These are phyloP conservation scores for Thalassiosira ordinaria DNA, from an alignment of 352 stramenopile species.

Conservation along the genomic window DNA sequence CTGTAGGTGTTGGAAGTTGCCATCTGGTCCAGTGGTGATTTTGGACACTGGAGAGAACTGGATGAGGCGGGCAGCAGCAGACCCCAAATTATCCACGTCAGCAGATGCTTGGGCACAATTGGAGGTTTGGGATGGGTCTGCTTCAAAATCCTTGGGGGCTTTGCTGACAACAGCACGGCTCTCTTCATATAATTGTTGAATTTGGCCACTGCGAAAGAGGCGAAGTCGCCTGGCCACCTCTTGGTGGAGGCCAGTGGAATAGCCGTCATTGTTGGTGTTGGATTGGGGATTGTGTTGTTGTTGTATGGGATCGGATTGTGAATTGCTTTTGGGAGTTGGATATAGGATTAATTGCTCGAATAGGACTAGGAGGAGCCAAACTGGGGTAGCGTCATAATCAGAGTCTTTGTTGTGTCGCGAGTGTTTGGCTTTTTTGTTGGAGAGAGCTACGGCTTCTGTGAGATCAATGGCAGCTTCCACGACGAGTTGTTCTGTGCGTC, in stretches of 20 bases:
- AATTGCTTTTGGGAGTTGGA: not conserved
- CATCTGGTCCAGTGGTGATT: not conserved
- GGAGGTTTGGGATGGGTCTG: not conserved
- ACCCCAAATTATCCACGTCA: constrained; percentile 34
- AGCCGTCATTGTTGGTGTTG: too few relatives aligned
- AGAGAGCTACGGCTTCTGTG: not conserved
- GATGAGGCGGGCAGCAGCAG: constrained; percentile 24
- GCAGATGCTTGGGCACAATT: constrained; percentile 30
- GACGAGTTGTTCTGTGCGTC: not conserved
- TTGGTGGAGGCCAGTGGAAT: too few relatives aligned
- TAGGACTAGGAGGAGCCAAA: not conserved
- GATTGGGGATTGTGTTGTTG: too few relatives aligned
- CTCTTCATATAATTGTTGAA: constrained; percentile 15
- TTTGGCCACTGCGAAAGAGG: not conserved
- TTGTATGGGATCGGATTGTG: not conserved
- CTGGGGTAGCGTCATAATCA: constrained; percentile 4
- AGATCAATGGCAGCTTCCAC: not conserved
- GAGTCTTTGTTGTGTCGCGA: not conserved
- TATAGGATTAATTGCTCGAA: constrained; percentile 21
- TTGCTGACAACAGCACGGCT: constrained; percentile 20
- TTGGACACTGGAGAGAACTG: constrained; percentile 8
- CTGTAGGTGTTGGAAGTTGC: not conserved
- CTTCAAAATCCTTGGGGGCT: too few relatives aligned
- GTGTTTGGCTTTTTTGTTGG: not conserved
- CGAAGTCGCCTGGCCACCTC: constrained; percentile 3